A percentile compares a stretch with the other conserved stretches of the same genome.
These are phyloP conservation scores for Torulaspora franciscae DNA, from an alignment of 805 yeast genomes.

Conservation along the genomic window DNA sequence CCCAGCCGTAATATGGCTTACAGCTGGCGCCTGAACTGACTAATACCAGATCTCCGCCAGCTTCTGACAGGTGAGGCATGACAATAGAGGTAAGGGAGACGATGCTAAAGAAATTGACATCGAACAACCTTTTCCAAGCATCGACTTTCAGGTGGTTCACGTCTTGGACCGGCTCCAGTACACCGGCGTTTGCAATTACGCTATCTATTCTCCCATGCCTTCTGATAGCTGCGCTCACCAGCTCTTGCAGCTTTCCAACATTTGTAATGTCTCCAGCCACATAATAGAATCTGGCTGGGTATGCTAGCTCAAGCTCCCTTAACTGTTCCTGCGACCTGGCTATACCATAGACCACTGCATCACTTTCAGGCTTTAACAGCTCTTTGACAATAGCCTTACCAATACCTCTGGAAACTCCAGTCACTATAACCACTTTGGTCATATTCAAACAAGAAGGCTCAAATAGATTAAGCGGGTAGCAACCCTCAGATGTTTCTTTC, in stretches of 20 bases:
- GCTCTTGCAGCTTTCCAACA: slow-evolving; percentile 24
- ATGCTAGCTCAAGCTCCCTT: slow-evolving; percentile 39
- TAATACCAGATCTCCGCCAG: slow-evolving; percentile 60
- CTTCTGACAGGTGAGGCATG: slow-evolving; percentile 50
- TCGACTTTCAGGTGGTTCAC: slow-evolving; percentile 41
- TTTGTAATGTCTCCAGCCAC: slow-evolving; percentile 60
- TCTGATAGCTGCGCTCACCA: slow-evolving; percentile 44
- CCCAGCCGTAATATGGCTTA: slow-evolving; percentile 53
- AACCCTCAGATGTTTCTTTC: too few species aligned
- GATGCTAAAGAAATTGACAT: slow-evolving; percentile 73
- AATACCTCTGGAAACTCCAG: slow-evolving; percentile 71
- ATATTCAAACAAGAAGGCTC: slow-evolving; percentile 1
- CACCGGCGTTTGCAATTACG: slow-evolving; percentile 75
- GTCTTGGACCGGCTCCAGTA: slow-evolving; percentile 68
- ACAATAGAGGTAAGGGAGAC: slow-evolving; percentile 52
- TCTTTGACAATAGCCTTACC: slow-evolving; percentile 68
- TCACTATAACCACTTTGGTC: slow-evolving; percentile 43
- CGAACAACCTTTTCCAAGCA: slow-evolving; percentile 61
- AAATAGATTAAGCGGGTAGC: too few species aligned
- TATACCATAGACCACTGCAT: slow-evolving; percentile 54
- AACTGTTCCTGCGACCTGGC: slow-evolving; percentile 60
- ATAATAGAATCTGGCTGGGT: slow-evolving; percentile 48
- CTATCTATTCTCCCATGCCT: slow-evolving; percentile 58
- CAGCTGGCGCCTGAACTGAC: slow-evolving; percentile 89
- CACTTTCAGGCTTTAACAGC: slow-evolving; percentile 36